Conservation (phyloP, 2,329 filamentous ascomycete genomes). For the Calonectria naviculata region DNA sequence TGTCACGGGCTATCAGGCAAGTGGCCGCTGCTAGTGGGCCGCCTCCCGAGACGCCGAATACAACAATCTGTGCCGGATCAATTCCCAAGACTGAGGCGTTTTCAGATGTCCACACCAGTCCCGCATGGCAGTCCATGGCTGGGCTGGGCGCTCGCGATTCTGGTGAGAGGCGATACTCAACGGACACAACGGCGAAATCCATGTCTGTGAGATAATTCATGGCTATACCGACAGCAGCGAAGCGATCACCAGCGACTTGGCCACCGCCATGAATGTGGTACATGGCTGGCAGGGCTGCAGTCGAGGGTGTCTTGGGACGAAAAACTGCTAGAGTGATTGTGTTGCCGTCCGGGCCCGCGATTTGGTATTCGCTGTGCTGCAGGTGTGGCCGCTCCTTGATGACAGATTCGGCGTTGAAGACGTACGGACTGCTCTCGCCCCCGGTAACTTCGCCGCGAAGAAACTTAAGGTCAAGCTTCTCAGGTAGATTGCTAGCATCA, state of each 20-base stretch:
- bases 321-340: slow-evolving; percentile 25
- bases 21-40: slow-evolving; percentile 32
- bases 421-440: not conserved
- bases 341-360: slow-evolving; percentile 12
- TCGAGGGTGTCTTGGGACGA: slow-evolving; percentile 17
- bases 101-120: slow-evolving; percentile 28
- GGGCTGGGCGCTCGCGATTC: slow-evolving; percentile 29
- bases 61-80: slow-evolving; percentile 23
- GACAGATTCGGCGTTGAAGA: slow-evolving; percentile 24
- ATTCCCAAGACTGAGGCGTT: slow-evolving; percentile 24
- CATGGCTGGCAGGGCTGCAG: slow-evolving; percentile 17
- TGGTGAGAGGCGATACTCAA: slow-evolving; percentile 37
- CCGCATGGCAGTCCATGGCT: slow-evolving; percentile 31
- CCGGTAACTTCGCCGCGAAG: slow-evolving; percentile 15
- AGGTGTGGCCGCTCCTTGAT: slow-evolving; percentile 14
- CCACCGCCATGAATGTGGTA: slow-evolving; percentile 32
- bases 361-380: slow-evolving; percentile 17
- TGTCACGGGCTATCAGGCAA: slow-evolving; percentile 30
- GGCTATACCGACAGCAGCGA: slow-evolving; percentile 17
- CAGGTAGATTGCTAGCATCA: slow-evolving; percentile 25
- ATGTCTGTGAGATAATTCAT: slow-evolving; percentile 23
- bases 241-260: slow-evolving; percentile 26
- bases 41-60: slow-evolving; percentile 28
- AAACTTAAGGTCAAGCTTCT: slow-evolving; percentile 25
- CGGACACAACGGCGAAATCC: slow-evolving; percentile 29